Evolutionary conservation across 257 asterid genomes (phyloP).

Genomic region (Ocimum tenuiflorum): DNA sequence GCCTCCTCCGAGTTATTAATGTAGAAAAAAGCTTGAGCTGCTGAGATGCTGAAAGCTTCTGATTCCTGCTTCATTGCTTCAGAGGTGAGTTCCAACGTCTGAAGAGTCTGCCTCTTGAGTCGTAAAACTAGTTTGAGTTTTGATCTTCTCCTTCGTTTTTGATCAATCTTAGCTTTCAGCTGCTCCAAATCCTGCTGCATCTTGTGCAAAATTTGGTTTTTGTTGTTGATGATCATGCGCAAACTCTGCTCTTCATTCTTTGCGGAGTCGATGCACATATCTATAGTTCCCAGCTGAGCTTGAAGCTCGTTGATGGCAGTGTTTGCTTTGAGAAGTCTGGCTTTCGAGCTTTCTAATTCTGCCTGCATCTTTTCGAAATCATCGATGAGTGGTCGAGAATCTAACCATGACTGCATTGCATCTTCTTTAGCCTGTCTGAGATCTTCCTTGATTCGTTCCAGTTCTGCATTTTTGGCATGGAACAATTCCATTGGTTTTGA

Average conservation of each 20-base stretch:
- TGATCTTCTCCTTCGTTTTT: slow-evolving; percentile 32
- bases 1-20: slow-evolving; percentile 26
- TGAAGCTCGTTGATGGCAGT: slow-evolving; percentile 27
- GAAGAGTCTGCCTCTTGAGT: slow-evolving; percentile 44
- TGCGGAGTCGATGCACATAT: slow-evolving; percentile 26
- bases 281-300: slow-evolving; percentile 31
- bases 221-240: slow-evolving; percentile 19
- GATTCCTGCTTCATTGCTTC: slow-evolving; percentile 41
- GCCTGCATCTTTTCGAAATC: slow-evolving; percentile 53
- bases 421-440: slow-evolving; percentile 56
- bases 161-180: slow-evolving; percentile 33
- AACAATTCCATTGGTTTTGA: slow-evolving; percentile 9
- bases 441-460: slow-evolving; percentile 31
- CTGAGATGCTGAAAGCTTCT: slow-evolving; percentile 39
- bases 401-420: slow-evolving; percentile 55
- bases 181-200: slow-evolving; percentile 41
- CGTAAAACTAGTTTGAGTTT: slow-evolving; percentile 32
- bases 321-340: slow-evolving; percentile 18
- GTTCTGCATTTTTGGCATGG: slow-evolving; percentile 25
- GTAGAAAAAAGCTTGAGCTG: slow-evolving; percentile 37
- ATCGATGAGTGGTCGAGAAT: slow-evolving; percentile 53
- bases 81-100: slow-evolving; percentile 40
- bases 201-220: slow-evolving; percentile 32
- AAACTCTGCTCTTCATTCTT: slow-evolving; percentile 38
- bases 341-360: slow-evolving; percentile 29